phyloP scores from a whole-genome alignment of 768 basidiomycete species.

The Trametes cinnabarina region DNA sequence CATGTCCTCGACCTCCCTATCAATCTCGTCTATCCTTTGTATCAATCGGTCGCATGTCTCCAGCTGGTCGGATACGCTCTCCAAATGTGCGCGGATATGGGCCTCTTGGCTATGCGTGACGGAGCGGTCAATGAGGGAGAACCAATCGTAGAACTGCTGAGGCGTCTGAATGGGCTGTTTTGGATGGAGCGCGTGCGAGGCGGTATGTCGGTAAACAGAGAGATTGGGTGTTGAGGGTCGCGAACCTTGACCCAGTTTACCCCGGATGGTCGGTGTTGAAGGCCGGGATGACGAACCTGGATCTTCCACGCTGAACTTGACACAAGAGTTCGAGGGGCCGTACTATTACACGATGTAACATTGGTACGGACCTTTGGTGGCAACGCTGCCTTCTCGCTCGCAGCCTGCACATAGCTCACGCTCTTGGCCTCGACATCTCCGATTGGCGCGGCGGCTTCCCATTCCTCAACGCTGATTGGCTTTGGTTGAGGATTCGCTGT shows the following conservation, averaged over 20 bases:
- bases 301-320: slow-evolving; percentile 44
- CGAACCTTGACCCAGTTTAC: slow-evolving; percentile 22
- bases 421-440: slow-evolving; percentile 66
- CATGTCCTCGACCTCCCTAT: slow-evolving; percentile 76
- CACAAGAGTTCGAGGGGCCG: slow-evolving; percentile 5
- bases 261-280: slow-evolving; percentile 40
- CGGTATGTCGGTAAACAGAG: slow-evolving; percentile 8
- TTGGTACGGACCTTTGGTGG: slow-evolving; percentile 66
- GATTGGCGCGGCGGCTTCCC: slow-evolving; percentile 83
- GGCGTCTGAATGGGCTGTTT: slow-evolving; percentile 81
- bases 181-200: slow-evolving; percentile 62
- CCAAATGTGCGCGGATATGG: slow-evolving; percentile 84
- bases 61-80: slow-evolving; percentile 71
- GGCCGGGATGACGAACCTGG: slow-evolving; percentile 43
- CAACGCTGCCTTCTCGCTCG: slow-evolving; percentile 57
- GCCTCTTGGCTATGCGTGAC: slow-evolving; percentile 94
- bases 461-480: slow-evolving; percentile 77
- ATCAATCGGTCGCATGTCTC: slow-evolving; percentile 74
- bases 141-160: slow-evolving; percentile 98
- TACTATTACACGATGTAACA: too few species aligned
- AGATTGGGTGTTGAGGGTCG: slow-evolving; percentile 28
- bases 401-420: slow-evolving; percentile 59
- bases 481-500: slow-evolving; percentile 36
- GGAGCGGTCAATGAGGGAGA: slow-evolving; percentile 81
- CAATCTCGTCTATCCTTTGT: slow-evolving; percentile 70